A percentile compares a stretch with the other conserved stretches of the same genome.
Evolutionary conservation across 1,284 basidiomycete species (phyloP).

Genomic region (Amylostereum chailletii): DNA sequence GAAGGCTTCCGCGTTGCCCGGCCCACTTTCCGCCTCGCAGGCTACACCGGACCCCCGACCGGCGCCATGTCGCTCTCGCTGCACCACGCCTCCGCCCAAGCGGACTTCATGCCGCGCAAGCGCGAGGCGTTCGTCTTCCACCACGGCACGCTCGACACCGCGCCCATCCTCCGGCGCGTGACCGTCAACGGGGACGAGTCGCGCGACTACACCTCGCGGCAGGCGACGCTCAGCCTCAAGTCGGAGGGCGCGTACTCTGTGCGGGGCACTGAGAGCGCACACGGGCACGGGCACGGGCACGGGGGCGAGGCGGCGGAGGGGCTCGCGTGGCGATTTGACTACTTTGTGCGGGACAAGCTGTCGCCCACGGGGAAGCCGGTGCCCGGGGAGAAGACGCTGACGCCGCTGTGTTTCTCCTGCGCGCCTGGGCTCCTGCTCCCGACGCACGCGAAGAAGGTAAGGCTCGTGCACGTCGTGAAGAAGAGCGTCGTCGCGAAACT

Average conservation of each 20-base stretch:
- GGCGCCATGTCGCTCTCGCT: conserved; percentile 18
- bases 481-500: conserved; percentile 57
- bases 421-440: conserved; percentile 59
- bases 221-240: conserved; percentile 59
- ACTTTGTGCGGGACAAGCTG: conserved; percentile 54
- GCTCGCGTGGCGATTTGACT: conserved; percentile 70
- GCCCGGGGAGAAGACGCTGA: conserved; percentile 60
- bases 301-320: conserved; percentile 22
- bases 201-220: conserved; percentile 63
- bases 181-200: conserved; percentile 55
- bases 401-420: conserved; percentile 65
- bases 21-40: conserved; percentile 49
- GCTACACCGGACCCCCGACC: conserved; percentile 26
- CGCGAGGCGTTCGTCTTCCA: conserved; percentile 60
- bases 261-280: conserved; percentile 44
- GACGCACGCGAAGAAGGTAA: conserved; percentile 55
- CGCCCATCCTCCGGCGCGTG: conserved; percentile 59
- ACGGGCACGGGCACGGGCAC: conserved; percentile 10
- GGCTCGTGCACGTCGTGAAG: conserved; percentile 58
- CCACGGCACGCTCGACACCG: conserved; percentile 57
- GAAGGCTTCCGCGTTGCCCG: conserved; percentile 63
- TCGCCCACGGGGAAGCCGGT: conserved; percentile 37
- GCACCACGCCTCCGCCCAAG: conserved; percentile 30
- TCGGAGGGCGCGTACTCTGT: conserved; percentile 67
- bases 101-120: conserved; percentile 54